phyloP scores from a whole-genome alignment of 768 basidiomycete genomes.

The Scleroderma bovista region DNA sequence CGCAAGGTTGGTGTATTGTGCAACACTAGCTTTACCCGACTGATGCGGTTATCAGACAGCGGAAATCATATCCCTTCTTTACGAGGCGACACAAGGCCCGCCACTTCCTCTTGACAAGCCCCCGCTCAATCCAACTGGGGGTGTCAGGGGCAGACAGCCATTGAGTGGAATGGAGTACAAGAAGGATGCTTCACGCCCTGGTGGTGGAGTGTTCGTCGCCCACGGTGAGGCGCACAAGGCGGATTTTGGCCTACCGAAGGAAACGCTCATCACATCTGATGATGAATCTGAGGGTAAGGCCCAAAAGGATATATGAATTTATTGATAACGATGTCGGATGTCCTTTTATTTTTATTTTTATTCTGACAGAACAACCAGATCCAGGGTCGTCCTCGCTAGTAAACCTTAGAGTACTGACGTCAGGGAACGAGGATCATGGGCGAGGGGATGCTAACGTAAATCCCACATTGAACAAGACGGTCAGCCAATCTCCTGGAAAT shows the following conservation, averaged over 20 bases:
- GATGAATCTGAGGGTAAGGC: conserved; percentile 50
- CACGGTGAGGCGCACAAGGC: conserved; percentile 39
- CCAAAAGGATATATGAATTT: neutral
- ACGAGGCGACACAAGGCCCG: conserved; percentile 88
- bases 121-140: conserved; percentile 78
- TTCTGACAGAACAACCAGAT: conserved; percentile 12
- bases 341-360: no score
- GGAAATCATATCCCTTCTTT: conserved; percentile 87
- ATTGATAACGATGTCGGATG: no score
- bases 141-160: conserved; percentile 52
- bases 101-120: conserved; percentile 47
- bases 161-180: conserved; percentile 59
- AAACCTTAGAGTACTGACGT: conserved; percentile 46
- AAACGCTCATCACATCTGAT: conserved; percentile 48
- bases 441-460: conserved; percentile 56
- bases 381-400: conserved; percentile 41
- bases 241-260: conserved; percentile 50
- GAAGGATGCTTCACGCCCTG: conserved; percentile 75
- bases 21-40: conserved; percentile 1
- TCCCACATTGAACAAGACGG: conserved; percentile 60
- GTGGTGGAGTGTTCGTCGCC: conserved; percentile 83
- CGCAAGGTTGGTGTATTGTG: conserved; percentile 58
- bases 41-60: conserved; percentile 53
- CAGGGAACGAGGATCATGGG: conserved; percentile 21
- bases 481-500: conserved; percentile 35